Evolutionary conservation across 1,139 yeast genomes (phyloP).

Genomic region (Taiozyma sp.): DNA sequence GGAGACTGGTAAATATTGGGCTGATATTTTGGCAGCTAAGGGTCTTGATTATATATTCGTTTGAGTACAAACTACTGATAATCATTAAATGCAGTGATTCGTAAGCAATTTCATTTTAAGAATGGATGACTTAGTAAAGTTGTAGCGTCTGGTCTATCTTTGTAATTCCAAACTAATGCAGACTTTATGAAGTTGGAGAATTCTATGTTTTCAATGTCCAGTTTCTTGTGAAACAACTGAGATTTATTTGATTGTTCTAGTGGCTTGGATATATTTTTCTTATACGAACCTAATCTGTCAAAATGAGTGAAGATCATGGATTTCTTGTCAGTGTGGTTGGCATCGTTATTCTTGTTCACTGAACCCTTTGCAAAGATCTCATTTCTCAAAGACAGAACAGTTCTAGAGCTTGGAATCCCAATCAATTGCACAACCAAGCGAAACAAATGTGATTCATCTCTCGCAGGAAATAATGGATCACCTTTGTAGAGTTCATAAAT

Average conservation of each 20-base stretch:
- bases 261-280: conserved; percentile 18
- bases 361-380: conserved; percentile 30
- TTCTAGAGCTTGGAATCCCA: conserved; percentile 50
- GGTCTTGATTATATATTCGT: conserved; percentile 45
- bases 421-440: conserved; percentile 52
- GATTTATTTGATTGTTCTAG: conserved; percentile 24
- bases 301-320: conserved; percentile 30
- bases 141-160: conserved; percentile 23
- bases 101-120: conserved; percentile 19
- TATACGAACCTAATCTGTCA: conserved; percentile 35
- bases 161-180: conserved; percentile 19
- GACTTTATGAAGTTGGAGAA: conserved; percentile 15
- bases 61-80: conserved; percentile 12
- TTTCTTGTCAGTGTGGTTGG: conserved; percentile 14
- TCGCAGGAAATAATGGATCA: conserved; percentile 63
- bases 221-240: conserved; percentile 13
- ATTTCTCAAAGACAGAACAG: conserved; percentile 32
- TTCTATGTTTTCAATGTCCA: conserved; percentile 10
- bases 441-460: conserved; percentile 61
- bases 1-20: conserved; percentile 54
- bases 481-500: conserved; percentile 64
- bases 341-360: conserved; percentile 20
- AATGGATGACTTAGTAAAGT: conserved; percentile 26
- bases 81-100: not conserved
- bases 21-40: conserved; percentile 39